Percentiles rank a stretch among this genome's conserved stretches.
phyloP scores from a whole-genome alignment of 2,329 filamentous ascomycete genomes.

The Aschersonia sp. region DNA sequence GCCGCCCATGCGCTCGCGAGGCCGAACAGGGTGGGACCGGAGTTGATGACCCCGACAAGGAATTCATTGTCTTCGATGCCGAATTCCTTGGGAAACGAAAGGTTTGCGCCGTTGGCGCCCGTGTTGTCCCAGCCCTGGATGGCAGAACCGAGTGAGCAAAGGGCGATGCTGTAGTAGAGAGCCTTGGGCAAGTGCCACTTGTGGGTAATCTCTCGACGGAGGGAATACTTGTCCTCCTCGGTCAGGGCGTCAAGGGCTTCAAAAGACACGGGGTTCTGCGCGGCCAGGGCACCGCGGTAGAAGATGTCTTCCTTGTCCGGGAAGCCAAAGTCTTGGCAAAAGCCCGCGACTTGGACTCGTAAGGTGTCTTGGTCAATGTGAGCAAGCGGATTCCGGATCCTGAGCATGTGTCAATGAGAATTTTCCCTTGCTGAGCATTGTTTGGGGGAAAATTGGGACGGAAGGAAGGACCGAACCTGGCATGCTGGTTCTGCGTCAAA shows the following conservation, averaged over 20 bases:
- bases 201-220: slow-evolving; percentile 12
- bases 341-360: slow-evolving; percentile 8
- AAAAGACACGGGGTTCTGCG: slow-evolving; percentile 10
- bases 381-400: slow-evolving; percentile 13
- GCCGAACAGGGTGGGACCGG: slow-evolving; percentile 11
- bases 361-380: slow-evolving; percentile 11
- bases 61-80: slow-evolving; percentile 24
- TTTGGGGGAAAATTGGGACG: too few species aligned
- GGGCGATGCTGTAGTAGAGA: slow-evolving; percentile 13
- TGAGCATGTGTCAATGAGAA: slow-evolving; percentile 1
- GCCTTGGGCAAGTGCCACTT: slow-evolving; percentile 13
- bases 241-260: slow-evolving; percentile 10
- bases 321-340: slow-evolving; percentile 13
- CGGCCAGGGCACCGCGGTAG: slow-evolving; percentile 13
- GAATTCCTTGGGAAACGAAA: slow-evolving; percentile 21
- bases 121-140: slow-evolving; percentile 30
- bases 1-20: slow-evolving; percentile 13
- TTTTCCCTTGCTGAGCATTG: too few species aligned
- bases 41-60: slow-evolving; percentile 44
- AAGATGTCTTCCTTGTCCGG: slow-evolving; percentile 12
- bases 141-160: slow-evolving; percentile 15
- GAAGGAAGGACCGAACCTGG: too few species aligned
- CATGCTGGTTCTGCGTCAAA: too few species aligned
- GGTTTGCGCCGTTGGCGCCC: slow-evolving; percentile 23
- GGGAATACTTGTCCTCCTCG: slow-evolving; percentile 9